Evolutionary conservation across 768 basidiomycete species (phyloP).

Genomic region (Agaricus blazei): DNA sequence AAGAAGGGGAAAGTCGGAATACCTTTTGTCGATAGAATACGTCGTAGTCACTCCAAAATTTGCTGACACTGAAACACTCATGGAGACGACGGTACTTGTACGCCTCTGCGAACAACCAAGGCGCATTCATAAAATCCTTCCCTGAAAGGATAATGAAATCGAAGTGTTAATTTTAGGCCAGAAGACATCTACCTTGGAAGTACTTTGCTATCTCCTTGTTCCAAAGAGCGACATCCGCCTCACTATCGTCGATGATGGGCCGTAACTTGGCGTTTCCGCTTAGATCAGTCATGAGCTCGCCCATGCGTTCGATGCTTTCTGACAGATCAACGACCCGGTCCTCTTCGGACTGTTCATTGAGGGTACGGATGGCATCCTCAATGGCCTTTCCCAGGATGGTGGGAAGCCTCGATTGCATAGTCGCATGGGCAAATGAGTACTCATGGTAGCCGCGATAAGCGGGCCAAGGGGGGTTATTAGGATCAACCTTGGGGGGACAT

Average conservation of each 20-base stretch:
- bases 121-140: conserved; percentile 92
- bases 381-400: conserved; percentile 96
- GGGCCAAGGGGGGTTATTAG: conserved; percentile 82
- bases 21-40: conserved; percentile 95
- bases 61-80: conserved; percentile 90
- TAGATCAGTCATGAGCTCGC: conserved; percentile 81
- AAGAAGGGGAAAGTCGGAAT: not conserved
- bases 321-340: conserved; percentile 82
- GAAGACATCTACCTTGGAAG: conserved; percentile 65
- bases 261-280: conserved; percentile 80
- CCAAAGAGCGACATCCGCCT: conserved; percentile 92
- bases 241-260: conserved; percentile 86
- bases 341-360: conserved; percentile 82
- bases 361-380: conserved; percentile 83
- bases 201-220: conserved; percentile 96
- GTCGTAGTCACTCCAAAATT: conserved; percentile 87
- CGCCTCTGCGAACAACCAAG: conserved; percentile 95
- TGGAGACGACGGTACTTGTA: conserved; percentile 90
- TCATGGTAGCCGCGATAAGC: conserved; percentile 79
- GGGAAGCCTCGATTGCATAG: conserved; percentile 93
- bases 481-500: conserved; percentile 50
- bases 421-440: conserved; percentile 84
- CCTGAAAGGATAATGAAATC: conserved; percentile 31
- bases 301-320: conserved; percentile 85
- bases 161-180: not conserved